A percentile compares a stretch with the other conserved stretches of the same genome.
Conservation (phyloP, 192 early-diverging fungal genomes). For the Dissophora globulifera region DNA sequence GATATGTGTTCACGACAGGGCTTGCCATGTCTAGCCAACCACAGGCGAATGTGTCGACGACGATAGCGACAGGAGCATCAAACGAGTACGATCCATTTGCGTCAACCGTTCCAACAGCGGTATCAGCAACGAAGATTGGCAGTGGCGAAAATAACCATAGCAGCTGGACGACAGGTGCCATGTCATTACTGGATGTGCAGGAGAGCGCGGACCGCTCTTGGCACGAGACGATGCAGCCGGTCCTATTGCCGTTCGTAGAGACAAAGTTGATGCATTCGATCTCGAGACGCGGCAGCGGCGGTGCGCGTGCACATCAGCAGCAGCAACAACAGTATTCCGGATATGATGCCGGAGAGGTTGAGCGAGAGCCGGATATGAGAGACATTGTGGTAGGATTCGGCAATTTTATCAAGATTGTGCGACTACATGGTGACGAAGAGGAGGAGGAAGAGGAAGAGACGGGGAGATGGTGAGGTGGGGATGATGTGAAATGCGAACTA, state of each 20-base stretch:
- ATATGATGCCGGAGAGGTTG: background rate
- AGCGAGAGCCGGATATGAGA: slow-evolving; percentile 13
- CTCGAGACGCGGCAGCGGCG: background rate
- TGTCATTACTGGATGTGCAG: no score
- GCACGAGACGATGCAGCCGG: slow-evolving; percentile 1
- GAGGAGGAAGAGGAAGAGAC: slow-evolving; percentile 6
- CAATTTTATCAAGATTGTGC: slow-evolving; percentile 47
- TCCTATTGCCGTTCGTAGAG: slow-evolving; percentile 45
- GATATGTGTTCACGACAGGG: slow-evolving; percentile 18
- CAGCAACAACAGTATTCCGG: background rate
- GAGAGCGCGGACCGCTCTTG: background rate
- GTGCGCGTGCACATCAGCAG: no score
- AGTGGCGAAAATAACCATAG: no score
- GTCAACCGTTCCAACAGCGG: no score
- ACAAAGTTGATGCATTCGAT: slow-evolving; percentile 24
- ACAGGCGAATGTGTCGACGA: background rate
- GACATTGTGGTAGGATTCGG: slow-evolving; percentile 48
- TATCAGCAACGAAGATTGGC: no score
- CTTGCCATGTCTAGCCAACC: background rate
- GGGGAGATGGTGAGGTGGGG: background rate
- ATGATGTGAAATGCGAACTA: background rate
- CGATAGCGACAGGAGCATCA: no score
- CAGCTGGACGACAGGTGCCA: no score
- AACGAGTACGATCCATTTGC: no score
- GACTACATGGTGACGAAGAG: slow-evolving; percentile 30